phyloP scores from a whole-genome alignment of 352 stramenopile genomes.

The Pythium brachiatum region DNA sequence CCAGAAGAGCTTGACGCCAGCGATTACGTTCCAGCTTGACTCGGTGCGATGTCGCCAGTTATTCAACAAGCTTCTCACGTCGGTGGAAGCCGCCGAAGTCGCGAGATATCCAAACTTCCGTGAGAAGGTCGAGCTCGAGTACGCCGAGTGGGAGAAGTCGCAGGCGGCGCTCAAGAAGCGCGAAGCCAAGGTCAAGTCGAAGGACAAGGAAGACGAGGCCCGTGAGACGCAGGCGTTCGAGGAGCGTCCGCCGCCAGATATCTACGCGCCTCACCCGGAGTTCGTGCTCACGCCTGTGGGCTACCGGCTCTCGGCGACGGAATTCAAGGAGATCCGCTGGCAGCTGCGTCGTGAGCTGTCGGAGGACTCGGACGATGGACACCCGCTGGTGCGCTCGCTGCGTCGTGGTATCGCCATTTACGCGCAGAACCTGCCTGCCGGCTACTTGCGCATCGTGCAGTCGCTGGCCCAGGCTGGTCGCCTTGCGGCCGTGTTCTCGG shows the following conservation, averaged over 20 bases:
- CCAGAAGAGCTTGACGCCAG: conserved; percentile 59
- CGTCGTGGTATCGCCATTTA: conserved; percentile 98
- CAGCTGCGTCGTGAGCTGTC: conserved; percentile 80
- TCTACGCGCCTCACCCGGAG: conserved; percentile 97
- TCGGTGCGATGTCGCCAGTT: conserved; percentile 85
- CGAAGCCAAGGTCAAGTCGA: conserved; percentile 92
- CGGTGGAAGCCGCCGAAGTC: conserved; percentile 71
- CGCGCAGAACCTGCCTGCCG: conserved; percentile 96
- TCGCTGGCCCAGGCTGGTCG: conserved; percentile 95
- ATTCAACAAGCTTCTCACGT: conserved; percentile 74
- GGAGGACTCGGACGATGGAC: conserved; percentile 77
- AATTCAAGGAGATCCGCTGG: conserved; percentile 89
- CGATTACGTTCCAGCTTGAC: conserved; percentile 88
- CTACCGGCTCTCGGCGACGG: conserved; percentile 93
- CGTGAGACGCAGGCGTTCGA: conserved; percentile 82
- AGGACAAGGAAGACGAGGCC: conserved; percentile 88
- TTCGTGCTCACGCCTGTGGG: conserved; percentile 94
- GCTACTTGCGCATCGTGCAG: conserved; percentile 96
- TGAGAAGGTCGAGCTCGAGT: conserved; percentile 94
- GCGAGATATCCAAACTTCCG: conserved; percentile 85
- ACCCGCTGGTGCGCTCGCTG: conserved; percentile 84
- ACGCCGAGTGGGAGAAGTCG: conserved; percentile 79
- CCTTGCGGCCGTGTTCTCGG: conserved; percentile 97
- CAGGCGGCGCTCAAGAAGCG: conserved; percentile 92
- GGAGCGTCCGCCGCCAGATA: conserved; percentile 86